These are phyloP conservation scores for Trichosporon faecale DNA, from an alignment of 1,284 basidiomycete species.

Conservation along the genomic window DNA sequence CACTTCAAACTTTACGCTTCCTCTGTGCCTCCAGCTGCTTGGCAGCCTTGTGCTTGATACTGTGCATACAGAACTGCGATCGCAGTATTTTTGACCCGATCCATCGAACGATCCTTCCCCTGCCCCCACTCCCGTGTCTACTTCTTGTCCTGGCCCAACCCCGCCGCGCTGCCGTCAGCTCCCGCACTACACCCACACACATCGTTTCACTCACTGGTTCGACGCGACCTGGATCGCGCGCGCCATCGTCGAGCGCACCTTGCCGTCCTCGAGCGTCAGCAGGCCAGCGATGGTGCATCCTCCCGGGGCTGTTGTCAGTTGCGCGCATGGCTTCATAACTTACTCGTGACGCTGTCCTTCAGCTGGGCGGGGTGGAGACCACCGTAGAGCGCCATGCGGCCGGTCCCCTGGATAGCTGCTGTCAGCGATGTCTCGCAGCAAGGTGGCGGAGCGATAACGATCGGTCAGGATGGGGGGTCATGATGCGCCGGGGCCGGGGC, in stretches of 20 bases:
- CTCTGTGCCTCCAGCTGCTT: neutral
- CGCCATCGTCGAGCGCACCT: slow-evolving; percentile 90
- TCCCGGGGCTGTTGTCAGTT: slow-evolving; percentile 70
- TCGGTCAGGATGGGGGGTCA: neutral
- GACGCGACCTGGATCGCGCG: slow-evolving; percentile 92
- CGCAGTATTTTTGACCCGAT: neutral
- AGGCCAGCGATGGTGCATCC: slow-evolving; percentile 98
- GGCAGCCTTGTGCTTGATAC: neutral
- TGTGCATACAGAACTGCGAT: slow-evolving; percentile 1
- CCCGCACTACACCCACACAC: slow-evolving; percentile 1
- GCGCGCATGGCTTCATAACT: slow-evolving; percentile 39
- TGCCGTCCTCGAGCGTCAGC: slow-evolving; percentile 89
- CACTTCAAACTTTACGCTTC: neutral
- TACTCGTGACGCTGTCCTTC: slow-evolving; percentile 96
- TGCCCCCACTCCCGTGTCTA: slow-evolving; percentile 12
- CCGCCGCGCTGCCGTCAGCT: slow-evolving; percentile 39
- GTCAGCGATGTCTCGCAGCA: neutral
- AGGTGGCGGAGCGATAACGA: neutral
- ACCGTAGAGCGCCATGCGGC: slow-evolving; percentile 87
- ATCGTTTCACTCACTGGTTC: slow-evolving; percentile 56
- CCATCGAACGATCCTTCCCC: neutral
- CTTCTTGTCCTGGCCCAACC: slow-evolving; percentile 51
- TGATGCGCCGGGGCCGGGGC: neutral
- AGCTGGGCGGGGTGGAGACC: slow-evolving; percentile 91
- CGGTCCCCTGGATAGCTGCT: slow-evolving; percentile 90